These are phyloP conservation scores for Trametes polyzona DNA, from an alignment of 1,284 basidiomycete species.

Conservation along the genomic window DNA sequence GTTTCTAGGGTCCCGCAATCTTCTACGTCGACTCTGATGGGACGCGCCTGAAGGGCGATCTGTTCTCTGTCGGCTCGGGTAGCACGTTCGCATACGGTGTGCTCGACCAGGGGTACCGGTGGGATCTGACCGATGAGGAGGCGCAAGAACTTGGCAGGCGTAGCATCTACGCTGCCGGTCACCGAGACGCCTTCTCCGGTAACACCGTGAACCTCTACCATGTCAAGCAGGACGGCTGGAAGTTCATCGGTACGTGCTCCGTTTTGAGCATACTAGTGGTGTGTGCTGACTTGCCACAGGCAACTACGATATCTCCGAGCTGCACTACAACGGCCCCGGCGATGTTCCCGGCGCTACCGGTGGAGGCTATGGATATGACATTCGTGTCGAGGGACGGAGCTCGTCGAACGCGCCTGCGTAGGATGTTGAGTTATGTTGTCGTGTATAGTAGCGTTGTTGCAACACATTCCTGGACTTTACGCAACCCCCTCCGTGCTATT, in stretches of 20 bases:
- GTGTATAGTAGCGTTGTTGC: slow-evolving; percentile 23
- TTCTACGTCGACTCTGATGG: slow-evolving; percentile 99
- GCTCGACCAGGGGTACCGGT: slow-evolving; percentile 94
- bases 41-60: slow-evolving; percentile 91
- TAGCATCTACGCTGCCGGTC: slow-evolving; percentile 97
- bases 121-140: slow-evolving; percentile 93
- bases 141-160: slow-evolving; percentile 94
- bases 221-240: slow-evolving; percentile 93
- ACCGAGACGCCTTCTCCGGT: slow-evolving; percentile 97
- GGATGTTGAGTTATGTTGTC: not conserved
- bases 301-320: slow-evolving; percentile 79
- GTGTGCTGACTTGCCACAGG: slow-evolving; percentile 45
- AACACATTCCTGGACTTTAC: slow-evolving; percentile 10
- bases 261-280: too few relatives aligned
- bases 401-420: slow-evolving; percentile 34
- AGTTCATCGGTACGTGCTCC: slow-evolving; percentile 78
- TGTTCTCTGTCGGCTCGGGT: slow-evolving; percentile 98
- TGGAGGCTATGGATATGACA: slow-evolving; percentile 78
- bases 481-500: not conserved
- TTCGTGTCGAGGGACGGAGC: slow-evolving; percentile 51
- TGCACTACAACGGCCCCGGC: slow-evolving; percentile 85
- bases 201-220: slow-evolving; percentile 97
- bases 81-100: slow-evolving; percentile 99
- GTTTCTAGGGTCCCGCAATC: slow-evolving; percentile 82
- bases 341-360: slow-evolving; percentile 65